Conservation (phyloP, 2,329 filamentous ascomycete species). For the Aspergillus japonicus region DNA sequence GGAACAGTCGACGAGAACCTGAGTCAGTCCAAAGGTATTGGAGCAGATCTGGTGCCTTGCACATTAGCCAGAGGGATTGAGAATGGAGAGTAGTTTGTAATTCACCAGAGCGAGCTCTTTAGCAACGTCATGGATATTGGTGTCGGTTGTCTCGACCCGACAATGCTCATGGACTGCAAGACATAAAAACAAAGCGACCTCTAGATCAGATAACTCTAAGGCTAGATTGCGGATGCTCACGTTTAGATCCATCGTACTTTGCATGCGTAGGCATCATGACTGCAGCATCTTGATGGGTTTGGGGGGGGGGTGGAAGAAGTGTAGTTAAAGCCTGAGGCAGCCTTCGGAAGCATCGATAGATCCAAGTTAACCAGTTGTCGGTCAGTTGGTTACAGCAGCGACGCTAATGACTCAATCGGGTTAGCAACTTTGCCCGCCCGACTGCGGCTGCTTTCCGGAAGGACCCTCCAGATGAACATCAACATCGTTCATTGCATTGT, state of each 20-base stretch:
- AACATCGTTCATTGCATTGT: slow-evolving; percentile 2
- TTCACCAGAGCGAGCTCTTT: slow-evolving; percentile 70
- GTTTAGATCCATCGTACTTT: slow-evolving; percentile 15
- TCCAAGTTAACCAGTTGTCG: no score
- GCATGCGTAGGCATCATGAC: slow-evolving; percentile 5
- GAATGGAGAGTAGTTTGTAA: neutral
- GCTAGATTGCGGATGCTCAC: slow-evolving; percentile 63
- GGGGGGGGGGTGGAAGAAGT: neutral
- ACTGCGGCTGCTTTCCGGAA: slow-evolving; percentile 3
- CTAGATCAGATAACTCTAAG: slow-evolving; percentile 78
- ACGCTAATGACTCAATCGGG: slow-evolving; percentile 4
- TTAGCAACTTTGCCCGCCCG: slow-evolving; percentile 5
- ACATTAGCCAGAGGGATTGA: neutral
- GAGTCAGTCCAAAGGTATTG: slow-evolving; percentile 70
- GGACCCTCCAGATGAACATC: slow-evolving; percentile 11
- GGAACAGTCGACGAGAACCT: slow-evolving; percentile 70
- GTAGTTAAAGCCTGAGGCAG: neutral
- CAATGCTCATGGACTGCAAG: slow-evolving; percentile 82
- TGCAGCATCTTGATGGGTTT: neutral
- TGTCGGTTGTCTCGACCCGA: slow-evolving; percentile 71
- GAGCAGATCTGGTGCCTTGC: slow-evolving; percentile 57
- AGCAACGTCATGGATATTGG: slow-evolving; percentile 65
- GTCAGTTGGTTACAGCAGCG: no score
- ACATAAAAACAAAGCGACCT: slow-evolving; percentile 80
- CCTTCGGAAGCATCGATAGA: no score